Base-by-base conservation (phyloP, 1,284 basidiomycete genomes). In the Marasmius fiardii region DNA sequence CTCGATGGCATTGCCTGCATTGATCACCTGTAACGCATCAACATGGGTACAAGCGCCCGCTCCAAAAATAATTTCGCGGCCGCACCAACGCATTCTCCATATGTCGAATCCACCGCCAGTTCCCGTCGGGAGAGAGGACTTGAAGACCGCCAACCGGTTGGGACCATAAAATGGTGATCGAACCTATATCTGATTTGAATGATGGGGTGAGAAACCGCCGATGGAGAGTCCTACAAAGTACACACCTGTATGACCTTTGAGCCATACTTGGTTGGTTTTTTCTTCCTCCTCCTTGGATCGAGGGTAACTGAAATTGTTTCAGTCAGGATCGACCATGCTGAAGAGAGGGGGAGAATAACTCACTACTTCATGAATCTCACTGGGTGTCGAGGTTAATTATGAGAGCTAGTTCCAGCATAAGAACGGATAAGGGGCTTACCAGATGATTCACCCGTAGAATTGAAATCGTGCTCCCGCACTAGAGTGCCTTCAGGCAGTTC, bases 241-340 rank as follows among this genome's bases (percentile, higher is more conserved):
- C n/a, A n/a, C n/a, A 74, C 78, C 78, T 2, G 73, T 78, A 57
- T 80, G 78, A 14, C 78, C 78, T 62, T 79, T 76, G 31, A 78
- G 66, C 76, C 75, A 78, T 20, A 78, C 70, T 39, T 74, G 69
- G 37, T 72, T 72, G 0, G 76, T 74, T 60, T 73, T 73, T 18
- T 58, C 52, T 58, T 80, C 78, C 52, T 80, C 78, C 37, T 78
- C 77, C 11, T 65, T 63, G 0, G 70, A 66, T 43, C 73, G 70
- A n/a, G 75, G 75, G 58, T 74, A 74, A 56, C 75, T 78, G 28
- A 31, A 23, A 3, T 31, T 49, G 28, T 31, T 54, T 6, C 31
- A 26, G 6, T 20, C 2, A 3, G 18, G 12, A 28, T n/a, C 45
- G 20, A 21, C n/a, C 16, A n/a, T 54, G 3, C 8, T 4, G 21